A percentile compares a stretch with the other conserved stretches of the same genome.
phyloP scores from a whole-genome alignment of 352 stramenopile genomes.

The Pythium brassicae region DNA sequence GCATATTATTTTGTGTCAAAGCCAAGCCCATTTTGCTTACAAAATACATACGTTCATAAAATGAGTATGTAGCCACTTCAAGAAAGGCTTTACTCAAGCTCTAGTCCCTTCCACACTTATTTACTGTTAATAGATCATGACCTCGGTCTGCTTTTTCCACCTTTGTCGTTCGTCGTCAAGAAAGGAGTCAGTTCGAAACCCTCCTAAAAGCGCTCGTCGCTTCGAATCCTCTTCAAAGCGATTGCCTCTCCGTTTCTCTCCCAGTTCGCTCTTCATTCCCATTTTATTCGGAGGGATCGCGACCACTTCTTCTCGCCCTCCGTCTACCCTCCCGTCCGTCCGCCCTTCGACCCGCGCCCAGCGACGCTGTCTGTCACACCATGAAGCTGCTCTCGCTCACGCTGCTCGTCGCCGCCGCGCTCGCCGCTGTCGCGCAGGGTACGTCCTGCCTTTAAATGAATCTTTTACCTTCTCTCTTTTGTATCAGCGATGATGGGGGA shows the following conservation, averaged over 20 bases:
- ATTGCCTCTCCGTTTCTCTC: not conserved
- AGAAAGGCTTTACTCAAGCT: too few species aligned
- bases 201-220: conserved; percentile 3
- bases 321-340: not conserved
- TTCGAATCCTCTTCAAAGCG: not conserved
- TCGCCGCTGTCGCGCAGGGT: conserved; percentile 17
- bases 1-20: too few species aligned
- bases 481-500: not conserved
- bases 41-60: too few species aligned
- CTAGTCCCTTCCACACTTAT: too few species aligned
- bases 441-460: not conserved
- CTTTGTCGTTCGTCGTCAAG: too few species aligned
- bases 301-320: conserved; percentile 12
- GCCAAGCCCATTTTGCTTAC: too few species aligned
- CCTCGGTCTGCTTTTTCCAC: too few species aligned
- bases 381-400: conserved; percentile 40
- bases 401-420: conserved; percentile 16
- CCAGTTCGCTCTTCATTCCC: conserved; percentile 14
- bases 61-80: too few species aligned
- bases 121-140: too few species aligned
- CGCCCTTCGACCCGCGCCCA: too few species aligned
- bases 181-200: conserved; percentile 7
- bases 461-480: not conserved
- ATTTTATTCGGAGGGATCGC: conserved; percentile 46
- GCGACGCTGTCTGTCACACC: too few species aligned